Evolutionary conservation across 768 basidiomycete species (phyloP), one percentile per base, ranked within the genome.

Genomic region (Boletus pseudopeckii): DNA sequence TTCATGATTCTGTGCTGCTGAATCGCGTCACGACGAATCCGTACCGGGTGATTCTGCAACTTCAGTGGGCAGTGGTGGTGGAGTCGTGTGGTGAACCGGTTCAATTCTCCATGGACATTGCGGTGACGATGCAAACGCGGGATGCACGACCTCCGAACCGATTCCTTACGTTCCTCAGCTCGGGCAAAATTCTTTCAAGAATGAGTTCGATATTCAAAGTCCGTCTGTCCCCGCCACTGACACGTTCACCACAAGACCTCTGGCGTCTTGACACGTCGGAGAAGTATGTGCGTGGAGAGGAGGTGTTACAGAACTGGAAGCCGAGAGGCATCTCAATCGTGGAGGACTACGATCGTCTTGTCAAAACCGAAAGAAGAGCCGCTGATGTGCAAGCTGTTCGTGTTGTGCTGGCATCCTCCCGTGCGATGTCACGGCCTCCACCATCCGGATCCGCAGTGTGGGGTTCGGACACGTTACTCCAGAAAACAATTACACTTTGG

Each of bases 211-310:
- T 97, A 42, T 99, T 95, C 76, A 81, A 77, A 32, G 79, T 98
- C 45, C 79, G 81, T 42, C 77, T 98, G 32, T 83, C 84, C 3
- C 94, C 96, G 13, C 88, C 91, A 15, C 73, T 91, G 56, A 92
- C 91, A 18, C 84, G 92, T 41, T 93, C 89, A 1, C 81, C 92
- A 2, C 84, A 84, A 66, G 94, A 98, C 58, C 76, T 99, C 14
- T 98, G 96, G 97, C 77, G 94, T 38, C 76, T 98, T 48, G 93
- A 99, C 73, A 98, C 96, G 1, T 85, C 90, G 28, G 89, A 91
- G 72, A 95, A 93, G 68, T 98, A 95, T 71, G 94, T 99, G 0
- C 81, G 86, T 42, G 96, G 96, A 8, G 95, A 98, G 68, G 95
- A 98, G 63, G 71, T 77, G 4, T 77, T 98, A 28, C 84, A 80